A percentile compares a stretch with the other conserved stretches of the same genome.
Evolutionary conservation across 306 rosid species (phyloP).

Genomic region (Quercus mongolica): DNA sequence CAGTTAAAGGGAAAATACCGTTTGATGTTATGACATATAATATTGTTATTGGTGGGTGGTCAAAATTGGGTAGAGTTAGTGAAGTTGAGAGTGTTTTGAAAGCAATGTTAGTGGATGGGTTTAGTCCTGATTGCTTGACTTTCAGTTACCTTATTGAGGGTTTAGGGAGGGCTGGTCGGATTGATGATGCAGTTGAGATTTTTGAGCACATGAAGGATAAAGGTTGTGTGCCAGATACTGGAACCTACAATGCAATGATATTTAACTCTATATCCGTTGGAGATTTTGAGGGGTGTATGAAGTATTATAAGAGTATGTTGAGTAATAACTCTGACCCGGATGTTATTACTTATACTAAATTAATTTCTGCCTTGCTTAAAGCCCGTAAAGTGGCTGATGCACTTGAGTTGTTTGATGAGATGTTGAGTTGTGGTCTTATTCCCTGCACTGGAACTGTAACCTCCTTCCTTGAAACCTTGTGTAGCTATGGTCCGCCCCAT

Average conservation of each 20-base stretch:
- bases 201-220: conserved; percentile 49
- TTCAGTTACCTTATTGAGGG: conserved; percentile 56
- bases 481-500: conserved; percentile 89
- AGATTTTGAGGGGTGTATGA: conserved; percentile 50
- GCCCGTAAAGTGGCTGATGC: conserved; percentile 73
- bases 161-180: conserved; percentile 67
- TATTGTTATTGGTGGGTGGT: conserved; percentile 63
- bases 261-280: conserved; percentile 51
- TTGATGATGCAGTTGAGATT: conserved; percentile 55
- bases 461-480: conserved; percentile 51
- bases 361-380: conserved; percentile 58
- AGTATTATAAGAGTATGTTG: conserved; percentile 57
- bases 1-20: conserved; percentile 53
- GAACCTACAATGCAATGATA: conserved; percentile 66
- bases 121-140: conserved; percentile 50
- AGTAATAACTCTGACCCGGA: conserved; percentile 51
- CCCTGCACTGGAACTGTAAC: conserved; percentile 68
- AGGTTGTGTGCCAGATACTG: conserved; percentile 38
- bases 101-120: conserved; percentile 57
- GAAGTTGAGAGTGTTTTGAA: conserved; percentile 58
- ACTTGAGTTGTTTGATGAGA: conserved; percentile 77
- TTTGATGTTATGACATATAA: conserved; percentile 51
- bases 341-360: conserved; percentile 50
- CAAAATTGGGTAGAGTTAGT: conserved; percentile 52
- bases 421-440: conserved; percentile 54